phyloP scores from a whole-genome alignment of 176 grass and related monocot genomes.

The Juncus effusus region DNA sequence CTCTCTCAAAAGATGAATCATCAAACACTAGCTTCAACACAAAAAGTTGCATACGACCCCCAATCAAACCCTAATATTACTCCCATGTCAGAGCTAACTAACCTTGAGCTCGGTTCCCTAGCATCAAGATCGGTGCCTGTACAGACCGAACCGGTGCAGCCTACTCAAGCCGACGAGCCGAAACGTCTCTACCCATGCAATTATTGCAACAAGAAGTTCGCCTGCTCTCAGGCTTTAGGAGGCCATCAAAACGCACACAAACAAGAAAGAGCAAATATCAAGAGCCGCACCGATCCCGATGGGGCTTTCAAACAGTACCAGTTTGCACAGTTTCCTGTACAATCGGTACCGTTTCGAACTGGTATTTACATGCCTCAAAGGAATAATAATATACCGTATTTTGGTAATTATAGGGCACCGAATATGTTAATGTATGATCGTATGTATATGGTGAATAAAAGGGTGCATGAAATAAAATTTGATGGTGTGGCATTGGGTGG shows the following conservation, averaged over 20 bases:
- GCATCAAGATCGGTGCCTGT: neutral
- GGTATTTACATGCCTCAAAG: neutral
- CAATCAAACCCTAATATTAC: neutral
- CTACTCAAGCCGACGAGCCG: conserved; percentile 18
- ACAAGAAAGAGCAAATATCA: neutral
- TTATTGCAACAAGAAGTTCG: conserved; percentile 43
- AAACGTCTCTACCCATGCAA: conserved; percentile 45
- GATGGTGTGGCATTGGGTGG: neutral
- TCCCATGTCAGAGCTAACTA: conserved; percentile 38
- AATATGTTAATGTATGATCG: conserved; percentile 4
- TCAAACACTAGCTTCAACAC: neutral
- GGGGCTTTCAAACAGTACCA: neutral
- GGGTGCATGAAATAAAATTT: neutral
- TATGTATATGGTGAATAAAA: neutral
- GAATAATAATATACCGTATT: too few species aligned
- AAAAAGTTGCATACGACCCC: neutral
- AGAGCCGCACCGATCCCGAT: conserved; percentile 12
- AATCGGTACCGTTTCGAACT: conserved; percentile 15
- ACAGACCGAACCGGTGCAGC: neutral
- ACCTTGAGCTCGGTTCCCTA: conserved; percentile 4
- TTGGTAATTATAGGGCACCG: too few species aligned
- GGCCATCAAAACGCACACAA: conserved; percentile 6
- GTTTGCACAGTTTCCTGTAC: neutral
- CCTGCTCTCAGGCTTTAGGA: conserved; percentile 26
- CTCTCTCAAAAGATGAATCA: conserved; percentile 11